Evolutionary conservation across 169 alveolate genomes (phyloP).

Genomic region (Babesia bigemina): DNA sequence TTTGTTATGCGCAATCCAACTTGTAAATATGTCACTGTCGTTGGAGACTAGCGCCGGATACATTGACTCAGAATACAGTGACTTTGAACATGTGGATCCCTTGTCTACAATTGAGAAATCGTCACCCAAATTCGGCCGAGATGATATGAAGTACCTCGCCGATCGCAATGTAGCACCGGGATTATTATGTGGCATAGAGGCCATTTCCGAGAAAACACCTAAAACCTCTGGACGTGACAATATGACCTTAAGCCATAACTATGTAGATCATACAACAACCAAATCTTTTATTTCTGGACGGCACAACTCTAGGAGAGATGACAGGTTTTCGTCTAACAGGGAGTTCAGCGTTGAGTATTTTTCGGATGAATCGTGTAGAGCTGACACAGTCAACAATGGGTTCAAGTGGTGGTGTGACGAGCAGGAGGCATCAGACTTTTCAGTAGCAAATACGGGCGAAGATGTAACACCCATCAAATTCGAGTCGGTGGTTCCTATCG

Average conservation of each 20-base stretch:
- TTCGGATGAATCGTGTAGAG: conserved; percentile 16
- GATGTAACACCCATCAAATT: conserved; percentile 40
- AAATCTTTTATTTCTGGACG: neutral
- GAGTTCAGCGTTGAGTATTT: neutral
- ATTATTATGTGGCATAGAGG: neutral
- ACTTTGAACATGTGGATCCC: conserved; percentile 42
- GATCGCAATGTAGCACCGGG: conserved; percentile 18
- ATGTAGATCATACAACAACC: neutral
- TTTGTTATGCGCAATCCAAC: neutral
- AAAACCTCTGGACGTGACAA: neutral
- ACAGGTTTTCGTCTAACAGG: no score
- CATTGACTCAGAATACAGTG: conserved; percentile 66
- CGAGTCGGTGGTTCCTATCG: neutral
- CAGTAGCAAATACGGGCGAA: conserved; percentile 23
- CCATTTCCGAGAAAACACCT: neutral
- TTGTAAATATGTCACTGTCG: conserved; percentile 4
- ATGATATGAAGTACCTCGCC: conserved; percentile 5
- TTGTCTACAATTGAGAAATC: conserved; percentile 17
- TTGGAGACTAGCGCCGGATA: conserved; percentile 64
- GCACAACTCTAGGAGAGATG: neutral
- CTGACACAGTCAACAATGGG: conserved; percentile 9
- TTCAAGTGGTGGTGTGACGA: conserved; percentile 70
- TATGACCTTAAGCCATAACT: neutral
- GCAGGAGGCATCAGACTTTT: conserved; percentile 35
- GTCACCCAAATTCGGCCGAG: conserved; percentile 38